Conservation (phyloP, 805 yeast genomes). For the Suhomyces tanzawaensis region DNA sequence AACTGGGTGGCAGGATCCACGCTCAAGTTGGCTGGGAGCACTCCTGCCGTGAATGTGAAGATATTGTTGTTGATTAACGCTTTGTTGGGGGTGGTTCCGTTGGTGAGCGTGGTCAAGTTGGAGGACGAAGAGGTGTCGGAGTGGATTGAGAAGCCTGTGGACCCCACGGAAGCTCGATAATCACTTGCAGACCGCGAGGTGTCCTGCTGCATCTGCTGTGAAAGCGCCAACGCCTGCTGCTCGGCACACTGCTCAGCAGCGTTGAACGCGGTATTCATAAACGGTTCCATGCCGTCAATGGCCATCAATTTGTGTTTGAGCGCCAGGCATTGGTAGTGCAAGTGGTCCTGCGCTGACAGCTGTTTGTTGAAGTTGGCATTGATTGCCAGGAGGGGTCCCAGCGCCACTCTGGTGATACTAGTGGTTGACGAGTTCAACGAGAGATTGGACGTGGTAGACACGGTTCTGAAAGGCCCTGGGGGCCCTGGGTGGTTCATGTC, state of each 20-base stretch:
- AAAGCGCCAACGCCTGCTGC: constrained; percentile 59
- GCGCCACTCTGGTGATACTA: constrained; percentile 38
- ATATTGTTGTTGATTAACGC: constrained; percentile 34
- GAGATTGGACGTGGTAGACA: constrained; percentile 31
- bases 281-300: constrained; percentile 68
- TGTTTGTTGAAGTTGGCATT: constrained; percentile 58
- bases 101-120: constrained; percentile 17
- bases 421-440: constrained; percentile 31
- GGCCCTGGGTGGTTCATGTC: constrained; percentile 11
- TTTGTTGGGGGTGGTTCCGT: constrained; percentile 6
- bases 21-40: constrained; percentile 65
- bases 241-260: constrained; percentile 70
- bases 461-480: constrained; percentile 36
- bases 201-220: constrained; percentile 38
- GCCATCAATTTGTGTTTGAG: constrained; percentile 54
- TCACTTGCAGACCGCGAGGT: constrained; percentile 16
- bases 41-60: constrained; percentile 71
- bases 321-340: constrained; percentile 62
- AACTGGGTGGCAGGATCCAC: constrained; percentile 93
- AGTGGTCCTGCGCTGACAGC: constrained; percentile 62
- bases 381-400: constrained; percentile 47
- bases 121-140: constrained; percentile 30
- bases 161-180: constrained; percentile 32
- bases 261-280: constrained; percentile 58
- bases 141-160: constrained; percentile 34